Evolutionary conservation across 129 eudicot species (phyloP), one percentile per base, ranked within the genome.

Genomic region (Centaurea solstitialis): DNA sequence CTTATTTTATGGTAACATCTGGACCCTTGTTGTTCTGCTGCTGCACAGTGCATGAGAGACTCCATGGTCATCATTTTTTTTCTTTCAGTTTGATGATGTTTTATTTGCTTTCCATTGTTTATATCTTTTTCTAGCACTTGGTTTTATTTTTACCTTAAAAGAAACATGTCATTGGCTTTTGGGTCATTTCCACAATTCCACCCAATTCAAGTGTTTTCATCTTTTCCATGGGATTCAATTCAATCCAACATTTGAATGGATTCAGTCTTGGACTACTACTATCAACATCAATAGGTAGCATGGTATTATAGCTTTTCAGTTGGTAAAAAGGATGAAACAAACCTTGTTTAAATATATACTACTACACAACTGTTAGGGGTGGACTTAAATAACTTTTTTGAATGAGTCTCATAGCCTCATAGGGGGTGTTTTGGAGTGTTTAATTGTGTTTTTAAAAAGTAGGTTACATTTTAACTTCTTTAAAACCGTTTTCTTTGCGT

Each of bases 1-100:
- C 12, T 47, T 70, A 13, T 61, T 41, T 75, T 67, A 64, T 73
- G 66, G 37, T 9, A 39, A 73, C 68, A 80, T 47, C 68, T 73
- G 79, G 79, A 65, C 84, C 79, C 74, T 5, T 30, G 7, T 70
- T 30, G 7, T 70, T 53, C 3, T 39, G 62, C 28, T 38, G 62
- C 37, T 78, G 68, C 70, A 68, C 37, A 45, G 68, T 78, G 70
- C 12, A 2, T 37, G 74, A 68, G 11, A 41, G 47, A 8, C 47
- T 8, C 12, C 6, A 24, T 33, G 37, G 37, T 33, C 37, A 3
- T 57, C 68, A 64, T 20, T 64, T 28, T 73, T 35, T 4, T 12
- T 72, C 9, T 38, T 23, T 11, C 11, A 35, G 40, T 47, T 45
- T n/a, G n/a, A n/a, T n/a, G 24, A 23, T 23, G 5, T 73, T 30